Evolutionary conservation across 2,329 filamentous ascomycete species (phyloP), one percentile per base, ranked within the genome.

Genomic region (Calonectria honghensis): DNA sequence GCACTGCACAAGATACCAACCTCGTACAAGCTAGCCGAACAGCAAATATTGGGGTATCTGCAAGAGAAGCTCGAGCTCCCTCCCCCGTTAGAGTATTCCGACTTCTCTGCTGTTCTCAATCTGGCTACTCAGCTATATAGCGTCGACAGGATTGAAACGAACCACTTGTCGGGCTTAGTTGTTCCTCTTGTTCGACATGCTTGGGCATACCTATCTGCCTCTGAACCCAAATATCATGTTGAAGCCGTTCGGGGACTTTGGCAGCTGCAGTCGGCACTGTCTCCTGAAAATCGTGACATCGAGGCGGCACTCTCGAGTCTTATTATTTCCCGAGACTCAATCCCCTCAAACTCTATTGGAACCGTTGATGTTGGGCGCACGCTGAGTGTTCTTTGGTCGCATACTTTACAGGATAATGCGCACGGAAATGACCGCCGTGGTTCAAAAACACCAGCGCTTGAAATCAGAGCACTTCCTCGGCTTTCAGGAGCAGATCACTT

Each of bases 161-260:
- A 85, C n/a, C 89, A 92, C 31, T 82, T 93, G 65, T 93, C 89
- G 70, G 89, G 87, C 70, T 85, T 98, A 11, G 90, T 96, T 6
- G 89, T 91, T 27, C 89, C 91, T 35, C 86, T 98, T 29, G 92
- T 97, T 20, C 88, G 88, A 2, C 90, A 93, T 71, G 89, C 96
- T 0, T 99, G 97, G 97, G 84, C 87, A 6, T 95, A 95, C 80
- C 86, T 99, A 50, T 94, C 95, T 0, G 93, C 95, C n/a, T 89
- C 93, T 16, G 93, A 93, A 76, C 96, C 96, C 0, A 98, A 98
- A 82, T 97, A 96, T 78, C 97, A 98, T 81, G 96, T 99, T 39
- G 97, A 99, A 86, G 93, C 96, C 24, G 95, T 97, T 11, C 92
- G 94, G 72, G 94, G 93, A 78, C 87, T 99, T 50, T 98, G 97